A percentile compares a stretch with the other conserved stretches of the same genome.
phyloP scores from a whole-genome alignment of 208 protist genomes.

The Tetramitus jugosus region DNA sequence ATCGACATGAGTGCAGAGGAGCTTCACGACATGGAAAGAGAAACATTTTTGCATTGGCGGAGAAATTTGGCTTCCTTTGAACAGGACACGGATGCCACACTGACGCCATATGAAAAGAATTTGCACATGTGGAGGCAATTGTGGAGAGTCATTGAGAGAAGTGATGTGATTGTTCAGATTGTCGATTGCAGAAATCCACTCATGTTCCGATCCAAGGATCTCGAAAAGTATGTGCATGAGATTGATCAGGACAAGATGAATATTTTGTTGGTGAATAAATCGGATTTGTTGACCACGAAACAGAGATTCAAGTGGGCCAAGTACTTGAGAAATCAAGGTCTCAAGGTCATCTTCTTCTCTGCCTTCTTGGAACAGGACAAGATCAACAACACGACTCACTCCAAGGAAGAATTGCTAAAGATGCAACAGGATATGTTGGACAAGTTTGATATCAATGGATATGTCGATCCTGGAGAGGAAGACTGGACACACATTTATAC shows the following conservation, averaged over 20 bases:
- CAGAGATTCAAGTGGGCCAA: slow-evolving; percentile 80
- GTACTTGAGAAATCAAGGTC: slow-evolving; percentile 70
- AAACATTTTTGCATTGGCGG: slow-evolving; percentile 77
- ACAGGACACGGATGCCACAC: slow-evolving; percentile 73
- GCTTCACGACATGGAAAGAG: slow-evolving; percentile 57
- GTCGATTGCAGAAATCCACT: slow-evolving; percentile 93
- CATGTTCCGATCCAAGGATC: slow-evolving; percentile 72
- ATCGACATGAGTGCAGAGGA: slow-evolving; percentile 56
- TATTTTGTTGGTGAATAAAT: slow-evolving; percentile 95
- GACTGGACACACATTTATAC: slow-evolving; percentile 6
- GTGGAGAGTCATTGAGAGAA: slow-evolving; percentile 93
- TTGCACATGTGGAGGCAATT: slow-evolving; percentile 98
- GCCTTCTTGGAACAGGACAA: slow-evolving; percentile 27
- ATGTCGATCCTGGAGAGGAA: not conserved
- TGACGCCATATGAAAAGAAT: slow-evolving; percentile 98
- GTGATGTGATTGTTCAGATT: slow-evolving; percentile 83
- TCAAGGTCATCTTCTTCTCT: slow-evolving; percentile 82
- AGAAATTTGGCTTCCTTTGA: slow-evolving; percentile 71
- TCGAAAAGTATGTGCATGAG: slow-evolving; percentile 63
- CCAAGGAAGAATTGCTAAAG: not conserved
- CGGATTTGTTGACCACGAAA: slow-evolving; percentile 87
- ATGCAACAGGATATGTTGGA: not conserved
- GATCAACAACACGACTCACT: not conserved
- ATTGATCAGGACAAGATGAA: slow-evolving; percentile 54
- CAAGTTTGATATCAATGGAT: not conserved